Base-by-base conservation (phyloP, 345 rosid genomes). In the Cardiospermum halicacabum region DNA sequence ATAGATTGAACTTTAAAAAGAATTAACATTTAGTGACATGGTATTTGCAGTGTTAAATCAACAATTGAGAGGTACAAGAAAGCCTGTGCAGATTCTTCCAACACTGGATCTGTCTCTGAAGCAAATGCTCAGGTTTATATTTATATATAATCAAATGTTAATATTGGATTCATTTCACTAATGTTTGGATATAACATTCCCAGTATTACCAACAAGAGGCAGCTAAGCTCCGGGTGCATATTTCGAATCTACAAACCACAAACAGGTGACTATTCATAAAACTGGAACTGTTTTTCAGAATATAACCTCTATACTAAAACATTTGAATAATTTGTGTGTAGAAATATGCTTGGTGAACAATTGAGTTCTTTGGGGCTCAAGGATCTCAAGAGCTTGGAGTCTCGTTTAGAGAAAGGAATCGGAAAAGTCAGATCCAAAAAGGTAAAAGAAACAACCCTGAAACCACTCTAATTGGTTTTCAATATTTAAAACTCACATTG, bases 1-100 rank as follows among this genome's bases (percentile, higher is more conserved):
- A 5, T 43, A 43, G 0, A 8, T 49, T 49, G 6, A 12, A 51
- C 30, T 51, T 5, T 4, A 18, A 24, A 24, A 18, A 13, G 10
- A 12, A 45, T 37, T 65, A 57, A 62, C 28, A 54, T 43, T 42
- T 43, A 48, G n/a, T 27, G 54, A 3, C 7, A 7, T 54, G 25
- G 5, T n/a, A n/a, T n/a, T 78, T 74, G 81, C 84, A 94, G 97
- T 75, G 96, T 94, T 12, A 94, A 84, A 76, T 75, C 83, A 49
- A 91, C 99, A 53, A 94, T 94, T 60, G 99, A 94, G 56, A 85
- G 87, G 88, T 94, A 94, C 80, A 94, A 91, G 80, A 94, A 89
- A 75, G 81, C 96, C 10, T 69, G 60, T 19, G 51, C 93, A 25
- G 96, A 91, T 78, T 72, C 88, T 43, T 69, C 93, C 32, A 79